Evolutionary conservation across 75 land plant species (phyloP).

Genomic region (Azolla pinnata): DNA sequence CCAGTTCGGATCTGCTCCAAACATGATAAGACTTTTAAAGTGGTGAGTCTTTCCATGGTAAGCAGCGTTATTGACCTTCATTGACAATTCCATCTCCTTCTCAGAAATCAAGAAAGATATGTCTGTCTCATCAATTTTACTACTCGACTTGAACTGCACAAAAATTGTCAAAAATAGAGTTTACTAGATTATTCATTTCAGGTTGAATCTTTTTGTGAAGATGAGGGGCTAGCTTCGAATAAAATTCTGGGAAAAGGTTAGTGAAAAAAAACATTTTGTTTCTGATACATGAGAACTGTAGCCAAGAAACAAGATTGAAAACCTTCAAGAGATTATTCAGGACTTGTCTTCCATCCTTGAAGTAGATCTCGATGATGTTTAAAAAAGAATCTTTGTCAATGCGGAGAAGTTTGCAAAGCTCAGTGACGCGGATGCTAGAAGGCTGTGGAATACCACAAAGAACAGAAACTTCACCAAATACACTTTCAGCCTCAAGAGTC

Average conservation of each 20-base stretch:
- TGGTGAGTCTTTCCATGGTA: conserved; percentile 57
- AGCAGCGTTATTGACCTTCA: conserved; percentile 59
- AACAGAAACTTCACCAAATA: conserved; percentile 32
- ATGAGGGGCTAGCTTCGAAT: no score
- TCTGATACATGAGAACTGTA: no score
- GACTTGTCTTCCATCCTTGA: conserved; percentile 23
- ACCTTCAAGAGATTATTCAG: conserved; percentile 34
- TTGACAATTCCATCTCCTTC: conserved; percentile 65
- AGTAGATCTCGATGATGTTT: conserved; percentile 21
- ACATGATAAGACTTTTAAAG: conserved; percentile 41
- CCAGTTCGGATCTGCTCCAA: conserved; percentile 67
- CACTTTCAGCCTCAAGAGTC: conserved; percentile 11
- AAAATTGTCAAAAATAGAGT: no score
- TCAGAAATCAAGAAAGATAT: conserved; percentile 44
- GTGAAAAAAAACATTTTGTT: no score
- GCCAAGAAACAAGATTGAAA: no score
- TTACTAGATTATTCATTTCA: no score
- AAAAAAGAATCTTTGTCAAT: conserved; percentile 25
- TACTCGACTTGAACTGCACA: no score
- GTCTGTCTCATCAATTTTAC: no score
- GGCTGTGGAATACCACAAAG: conserved; percentile 40
- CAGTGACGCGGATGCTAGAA: conserved; percentile 28
- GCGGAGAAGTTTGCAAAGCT: conserved; percentile 25
- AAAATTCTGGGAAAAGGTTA: no score
- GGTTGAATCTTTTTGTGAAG: no score